A percentile compares a stretch with the other conserved stretches of the same genome.
These are phyloP conservation scores for Fraxinus dipetala DNA, from an alignment of 305 asterid genomes.

Conservation along the genomic window DNA sequence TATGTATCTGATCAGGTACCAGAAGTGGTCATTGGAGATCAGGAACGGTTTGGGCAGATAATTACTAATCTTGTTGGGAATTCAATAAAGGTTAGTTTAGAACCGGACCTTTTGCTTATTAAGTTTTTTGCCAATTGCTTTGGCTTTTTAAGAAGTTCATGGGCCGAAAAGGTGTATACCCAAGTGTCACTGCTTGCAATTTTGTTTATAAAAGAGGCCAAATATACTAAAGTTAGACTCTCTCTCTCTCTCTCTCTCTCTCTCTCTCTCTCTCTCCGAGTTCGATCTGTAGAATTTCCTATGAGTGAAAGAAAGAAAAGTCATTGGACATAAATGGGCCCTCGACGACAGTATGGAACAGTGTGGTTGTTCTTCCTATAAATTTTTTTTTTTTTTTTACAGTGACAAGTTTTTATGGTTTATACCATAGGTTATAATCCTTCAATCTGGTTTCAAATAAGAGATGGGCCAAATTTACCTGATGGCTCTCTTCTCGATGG, in stretches of 20 bases:
- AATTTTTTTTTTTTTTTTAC: background rate
- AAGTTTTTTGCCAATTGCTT: background rate
- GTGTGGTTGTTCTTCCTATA: background rate
- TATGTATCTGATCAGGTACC: conserved; percentile 76
- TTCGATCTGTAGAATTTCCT: background rate
- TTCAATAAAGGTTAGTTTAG: conserved; percentile 58
- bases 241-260: too few relatives aligned
- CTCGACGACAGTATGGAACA: background rate
- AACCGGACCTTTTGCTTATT: conserved; percentile 3
- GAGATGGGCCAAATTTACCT: background rate
- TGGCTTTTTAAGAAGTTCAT: background rate
- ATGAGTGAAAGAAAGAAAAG: background rate
- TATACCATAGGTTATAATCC: background rate
- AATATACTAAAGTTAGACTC: background rate
- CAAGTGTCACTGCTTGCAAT: background rate
- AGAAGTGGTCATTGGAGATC: conserved; percentile 70
- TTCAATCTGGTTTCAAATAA: background rate
- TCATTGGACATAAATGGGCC: background rate
- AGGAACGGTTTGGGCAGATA: conserved; percentile 70
- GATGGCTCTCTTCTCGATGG: background rate
- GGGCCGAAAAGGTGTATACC: background rate
- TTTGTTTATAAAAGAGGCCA: background rate
- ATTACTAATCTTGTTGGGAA: conserved; percentile 75
- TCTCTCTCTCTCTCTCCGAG: background rate
- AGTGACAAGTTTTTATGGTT: background rate